A percentile compares a stretch with the other conserved stretches of the same genome.
Evolutionary conservation across 768 basidiomycete species (phyloP).

Genomic region (Auricularia sp.): DNA sequence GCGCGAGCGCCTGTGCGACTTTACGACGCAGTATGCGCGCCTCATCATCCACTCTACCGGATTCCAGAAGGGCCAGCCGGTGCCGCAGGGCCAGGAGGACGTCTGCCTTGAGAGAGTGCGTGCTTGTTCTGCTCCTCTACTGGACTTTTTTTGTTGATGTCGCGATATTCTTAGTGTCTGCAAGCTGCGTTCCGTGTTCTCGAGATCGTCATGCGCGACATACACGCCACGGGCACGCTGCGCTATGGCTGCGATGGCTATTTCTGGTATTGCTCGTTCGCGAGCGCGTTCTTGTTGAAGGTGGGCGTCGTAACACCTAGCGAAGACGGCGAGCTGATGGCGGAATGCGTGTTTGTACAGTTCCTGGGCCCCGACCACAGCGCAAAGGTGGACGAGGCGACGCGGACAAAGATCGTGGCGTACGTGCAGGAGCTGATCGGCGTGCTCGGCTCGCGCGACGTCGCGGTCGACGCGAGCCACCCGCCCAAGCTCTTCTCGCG

Average conservation of each 20-base stretch:
- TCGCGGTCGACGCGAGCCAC: slow-evolving; percentile 74
- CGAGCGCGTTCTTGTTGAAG: slow-evolving; percentile 51
- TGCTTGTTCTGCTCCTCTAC: background rate
- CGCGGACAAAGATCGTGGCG: slow-evolving; percentile 48
- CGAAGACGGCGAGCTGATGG: no score
- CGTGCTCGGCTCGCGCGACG: slow-evolving; percentile 56
- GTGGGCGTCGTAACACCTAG: slow-evolving; percentile 19
- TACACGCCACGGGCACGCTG: slow-evolving; percentile 45
- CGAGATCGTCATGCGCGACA: slow-evolving; percentile 39
- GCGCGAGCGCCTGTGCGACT: slow-evolving; percentile 4
- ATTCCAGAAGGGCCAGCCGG: slow-evolving; percentile 38
- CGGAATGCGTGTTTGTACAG: background rate
- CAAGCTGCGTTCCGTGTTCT: slow-evolving; percentile 49
- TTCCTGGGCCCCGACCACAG: background rate
- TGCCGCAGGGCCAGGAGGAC: slow-evolving; percentile 31
- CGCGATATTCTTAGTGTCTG: no score
- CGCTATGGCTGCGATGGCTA: slow-evolving; percentile 43
- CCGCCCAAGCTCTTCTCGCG: slow-evolving; percentile 73
- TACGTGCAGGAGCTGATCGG: slow-evolving; percentile 64
- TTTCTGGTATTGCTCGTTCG: slow-evolving; percentile 38
- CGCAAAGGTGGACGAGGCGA: slow-evolving; percentile 1
- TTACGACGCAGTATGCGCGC: slow-evolving; percentile 31
- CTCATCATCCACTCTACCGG: slow-evolving; percentile 47
- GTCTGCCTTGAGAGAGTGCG: slow-evolving; percentile 28
- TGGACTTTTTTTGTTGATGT: no score